Conservation (phyloP, 495 filamentous ascomycete species). For the Aspergillus wentii region DNA sequence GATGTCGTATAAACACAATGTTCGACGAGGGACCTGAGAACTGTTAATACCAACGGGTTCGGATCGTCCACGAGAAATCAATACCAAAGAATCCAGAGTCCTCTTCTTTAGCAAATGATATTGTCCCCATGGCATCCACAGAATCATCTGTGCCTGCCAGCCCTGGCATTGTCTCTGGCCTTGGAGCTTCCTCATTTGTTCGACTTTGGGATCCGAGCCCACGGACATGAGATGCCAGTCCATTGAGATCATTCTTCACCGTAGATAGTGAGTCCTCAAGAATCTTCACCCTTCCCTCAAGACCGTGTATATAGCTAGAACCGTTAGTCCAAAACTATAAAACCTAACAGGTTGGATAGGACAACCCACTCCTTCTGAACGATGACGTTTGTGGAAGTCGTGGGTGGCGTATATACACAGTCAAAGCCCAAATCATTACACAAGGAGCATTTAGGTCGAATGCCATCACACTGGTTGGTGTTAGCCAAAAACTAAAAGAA, state of each 20-base stretch:
- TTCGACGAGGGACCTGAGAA: slow-evolving; percentile 44
- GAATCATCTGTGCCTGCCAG: slow-evolving; percentile 23
- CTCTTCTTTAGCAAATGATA: slow-evolving; percentile 37
- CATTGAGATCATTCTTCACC: slow-evolving; percentile 22
- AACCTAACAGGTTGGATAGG: background rate
- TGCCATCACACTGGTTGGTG: slow-evolving; percentile 44
- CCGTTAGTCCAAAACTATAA: background rate
- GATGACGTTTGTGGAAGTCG: slow-evolving; percentile 36
- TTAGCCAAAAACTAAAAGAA: background rate
- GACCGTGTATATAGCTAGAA: slow-evolving; percentile 13
- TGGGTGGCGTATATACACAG: slow-evolving; percentile 37
- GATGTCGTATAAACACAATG: slow-evolving; percentile 39
- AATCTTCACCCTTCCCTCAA: slow-evolving; percentile 15
- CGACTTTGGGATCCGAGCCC: background rate
- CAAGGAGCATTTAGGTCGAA: slow-evolving; percentile 37
- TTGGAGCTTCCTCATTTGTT: background rate
- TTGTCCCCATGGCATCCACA: slow-evolving; percentile 39
- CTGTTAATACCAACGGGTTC: slow-evolving; percentile 5
- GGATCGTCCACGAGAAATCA: background rate
- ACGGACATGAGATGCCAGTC: slow-evolving; percentile 12
- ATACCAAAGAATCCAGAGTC: slow-evolving; percentile 45
- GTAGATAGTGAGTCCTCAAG: slow-evolving; percentile 17
- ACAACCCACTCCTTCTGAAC: slow-evolving; percentile 36
- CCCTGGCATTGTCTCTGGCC: slow-evolving; percentile 5
- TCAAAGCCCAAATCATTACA: slow-evolving; percentile 40